phyloP scores from a whole-genome alignment of 495 filamentous ascomycete species.

The Filosporella fistucella region DNA sequence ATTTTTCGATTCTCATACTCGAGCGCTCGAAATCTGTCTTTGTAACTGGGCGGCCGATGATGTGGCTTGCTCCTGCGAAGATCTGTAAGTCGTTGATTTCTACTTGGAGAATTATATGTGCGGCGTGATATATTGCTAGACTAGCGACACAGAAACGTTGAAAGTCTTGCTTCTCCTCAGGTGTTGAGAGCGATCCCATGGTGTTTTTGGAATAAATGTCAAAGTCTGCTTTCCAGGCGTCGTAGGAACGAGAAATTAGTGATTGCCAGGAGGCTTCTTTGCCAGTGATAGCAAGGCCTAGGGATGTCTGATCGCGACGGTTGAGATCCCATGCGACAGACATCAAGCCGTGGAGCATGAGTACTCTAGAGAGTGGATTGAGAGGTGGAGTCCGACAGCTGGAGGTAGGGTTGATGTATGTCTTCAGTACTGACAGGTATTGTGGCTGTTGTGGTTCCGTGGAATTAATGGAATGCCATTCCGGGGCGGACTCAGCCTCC shows the following conservation, averaged over 20 bases:
- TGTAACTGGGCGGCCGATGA: constrained; percentile 43
- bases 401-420: constrained; percentile 38
- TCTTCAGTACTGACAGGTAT: constrained; percentile 46
- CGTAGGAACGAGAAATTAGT: constrained; percentile 44
- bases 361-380: constrained; percentile 41
- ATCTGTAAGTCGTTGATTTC: constrained; percentile 54
- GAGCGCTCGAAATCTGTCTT: constrained; percentile 40
- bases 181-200: not conserved
- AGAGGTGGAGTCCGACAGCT: constrained; percentile 29
- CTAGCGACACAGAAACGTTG: constrained; percentile 35
- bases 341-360: constrained; percentile 52
- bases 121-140: constrained; percentile 45
- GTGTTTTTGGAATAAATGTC: constrained; percentile 36
- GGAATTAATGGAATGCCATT: constrained; percentile 37
- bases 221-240: constrained; percentile 50
- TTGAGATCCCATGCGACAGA: constrained; percentile 51
- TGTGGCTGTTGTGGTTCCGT: constrained; percentile 24
- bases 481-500: constrained; percentile 43
- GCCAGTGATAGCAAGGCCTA: constrained; percentile 26
- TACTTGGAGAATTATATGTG: constrained; percentile 43
- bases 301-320: constrained; percentile 49
- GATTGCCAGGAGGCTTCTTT: constrained; percentile 43
- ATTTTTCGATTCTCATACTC: constrained; percentile 20
- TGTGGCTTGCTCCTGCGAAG: constrained; percentile 46
- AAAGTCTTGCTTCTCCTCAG: constrained; percentile 29